phyloP scores from a whole-genome alignment of 2,329 filamentous ascomycete genomes.

The Sordariomycetes sp. region DNA sequence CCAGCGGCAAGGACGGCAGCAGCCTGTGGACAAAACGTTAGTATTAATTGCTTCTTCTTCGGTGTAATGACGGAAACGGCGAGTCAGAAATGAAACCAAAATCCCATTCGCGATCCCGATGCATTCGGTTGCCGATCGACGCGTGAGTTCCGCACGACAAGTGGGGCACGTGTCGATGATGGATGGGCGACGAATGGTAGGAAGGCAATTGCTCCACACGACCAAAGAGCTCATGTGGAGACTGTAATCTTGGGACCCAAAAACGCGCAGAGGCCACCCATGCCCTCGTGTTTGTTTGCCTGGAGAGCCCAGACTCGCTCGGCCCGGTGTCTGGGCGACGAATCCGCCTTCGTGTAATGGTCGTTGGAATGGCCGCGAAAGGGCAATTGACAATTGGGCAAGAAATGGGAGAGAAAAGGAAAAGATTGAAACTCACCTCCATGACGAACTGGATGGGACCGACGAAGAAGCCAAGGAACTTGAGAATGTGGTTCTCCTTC shows the following conservation, averaged over 20 bases:
- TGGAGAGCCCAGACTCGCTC: too few species aligned
- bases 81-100: neutral
- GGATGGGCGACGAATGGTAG: too few species aligned
- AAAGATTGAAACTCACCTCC: slow-evolving; percentile 52
- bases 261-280: slow-evolving; percentile 18
- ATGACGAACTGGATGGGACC: slow-evolving; percentile 92
- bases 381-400: neutral
- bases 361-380: neutral
- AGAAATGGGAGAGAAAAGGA: neutral
- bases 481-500: slow-evolving; percentile 75
- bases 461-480: slow-evolving; percentile 76
- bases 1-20: slow-evolving; percentile 74
- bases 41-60: slow-evolving; percentile 4
- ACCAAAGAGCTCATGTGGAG: slow-evolving; percentile 26
- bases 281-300: too few species aligned
- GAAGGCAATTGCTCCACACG: too few species aligned
- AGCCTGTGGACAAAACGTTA: slow-evolving; percentile 35
- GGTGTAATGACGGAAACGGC: neutral
- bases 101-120: neutral
- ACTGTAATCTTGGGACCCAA: slow-evolving; percentile 20
- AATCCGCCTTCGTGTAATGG: too few species aligned
- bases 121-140: neutral
- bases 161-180: neutral
- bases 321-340: too few species aligned
- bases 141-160: neutral